These are phyloP conservation scores for Lodderomyces metapsilosis DNA, from an alignment of 1,139 yeast genomes.

Conservation along the genomic window DNA sequence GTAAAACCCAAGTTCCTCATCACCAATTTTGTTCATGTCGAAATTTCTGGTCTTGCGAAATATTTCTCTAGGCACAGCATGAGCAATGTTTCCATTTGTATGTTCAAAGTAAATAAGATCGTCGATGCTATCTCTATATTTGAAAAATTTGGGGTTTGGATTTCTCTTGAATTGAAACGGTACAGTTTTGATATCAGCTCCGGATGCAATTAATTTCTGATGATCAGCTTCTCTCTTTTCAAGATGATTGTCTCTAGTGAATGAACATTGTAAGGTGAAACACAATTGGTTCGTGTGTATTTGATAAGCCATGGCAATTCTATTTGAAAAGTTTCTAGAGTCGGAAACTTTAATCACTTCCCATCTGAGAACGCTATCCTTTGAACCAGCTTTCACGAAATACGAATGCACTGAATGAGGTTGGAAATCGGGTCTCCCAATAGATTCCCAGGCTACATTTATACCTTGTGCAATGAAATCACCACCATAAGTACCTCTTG, in stretches of 20 bases:
- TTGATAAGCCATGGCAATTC: constrained; percentile 37
- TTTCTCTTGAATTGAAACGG: constrained; percentile 32
- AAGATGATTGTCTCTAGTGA: constrained; percentile 30
- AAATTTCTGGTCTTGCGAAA: constrained; percentile 20
- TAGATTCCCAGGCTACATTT: constrained; percentile 39
- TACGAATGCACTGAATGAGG: constrained; percentile 44
- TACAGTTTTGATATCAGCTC: constrained; percentile 16
- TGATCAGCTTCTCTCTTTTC: constrained; percentile 15
- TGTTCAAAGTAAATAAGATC: constrained; percentile 25
- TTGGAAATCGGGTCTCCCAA: constrained; percentile 25
- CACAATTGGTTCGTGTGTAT: constrained; percentile 29
- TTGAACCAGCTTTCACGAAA: constrained; percentile 39
- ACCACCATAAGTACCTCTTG: constrained; percentile 44
- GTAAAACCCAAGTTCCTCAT: constrained; percentile 33
- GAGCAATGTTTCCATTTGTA: constrained; percentile 33
- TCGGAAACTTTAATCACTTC: constrained; percentile 32
- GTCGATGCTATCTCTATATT: constrained; percentile 31
- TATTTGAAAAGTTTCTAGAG: constrained; percentile 36
- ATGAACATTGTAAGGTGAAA: constrained; percentile 34
- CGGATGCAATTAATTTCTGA: constrained; percentile 10
- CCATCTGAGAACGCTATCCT: constrained; percentile 32
- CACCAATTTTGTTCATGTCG: constrained; percentile 23
- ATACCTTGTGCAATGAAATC: constrained; percentile 36
- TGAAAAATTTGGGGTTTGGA: constrained; percentile 32
- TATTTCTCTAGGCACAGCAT: constrained; percentile 31